Evolutionary conservation across 73 alveolate genomes (phyloP).

Genomic region (Tetrahymena malaccensis): DNA sequence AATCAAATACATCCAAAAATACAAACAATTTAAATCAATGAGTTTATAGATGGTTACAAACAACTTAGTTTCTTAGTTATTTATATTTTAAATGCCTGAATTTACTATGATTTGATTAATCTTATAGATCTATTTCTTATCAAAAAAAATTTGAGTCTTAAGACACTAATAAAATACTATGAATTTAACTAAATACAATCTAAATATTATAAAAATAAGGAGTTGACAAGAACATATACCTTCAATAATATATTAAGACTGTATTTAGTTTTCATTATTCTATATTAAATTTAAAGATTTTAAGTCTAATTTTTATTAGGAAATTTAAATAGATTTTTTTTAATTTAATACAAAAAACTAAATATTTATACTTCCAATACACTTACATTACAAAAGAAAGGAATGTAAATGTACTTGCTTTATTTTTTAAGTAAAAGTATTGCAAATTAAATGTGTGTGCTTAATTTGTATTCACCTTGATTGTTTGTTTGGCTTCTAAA

Average conservation of each 20-base stretch:
- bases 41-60: background rate
- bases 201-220: too few relatives aligned
- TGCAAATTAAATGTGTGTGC: background rate
- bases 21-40: background rate
- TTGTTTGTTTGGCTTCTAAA: background rate
- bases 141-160: background rate
- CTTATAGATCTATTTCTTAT: background rate
- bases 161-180: background rate
- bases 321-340: too few relatives aligned
- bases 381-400: too few relatives aligned
- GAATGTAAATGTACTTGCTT: too few relatives aligned
- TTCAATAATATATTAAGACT: too few relatives aligned
- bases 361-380: too few relatives aligned
- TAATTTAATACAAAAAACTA: too few relatives aligned
- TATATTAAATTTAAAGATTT: too few relatives aligned
- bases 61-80: background rate
- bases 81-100: background rate
- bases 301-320: too few relatives aligned
- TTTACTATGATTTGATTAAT: background rate
- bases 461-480: background rate
- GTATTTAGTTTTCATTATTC: too few relatives aligned
- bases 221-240: too few relatives aligned
- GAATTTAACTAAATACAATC: background rate
- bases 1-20: background rate
- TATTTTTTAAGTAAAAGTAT: too few relatives aligned